Base-by-base conservation (phyloP, 139 green algal species). In the Chlorella sorokiniana region DNA sequence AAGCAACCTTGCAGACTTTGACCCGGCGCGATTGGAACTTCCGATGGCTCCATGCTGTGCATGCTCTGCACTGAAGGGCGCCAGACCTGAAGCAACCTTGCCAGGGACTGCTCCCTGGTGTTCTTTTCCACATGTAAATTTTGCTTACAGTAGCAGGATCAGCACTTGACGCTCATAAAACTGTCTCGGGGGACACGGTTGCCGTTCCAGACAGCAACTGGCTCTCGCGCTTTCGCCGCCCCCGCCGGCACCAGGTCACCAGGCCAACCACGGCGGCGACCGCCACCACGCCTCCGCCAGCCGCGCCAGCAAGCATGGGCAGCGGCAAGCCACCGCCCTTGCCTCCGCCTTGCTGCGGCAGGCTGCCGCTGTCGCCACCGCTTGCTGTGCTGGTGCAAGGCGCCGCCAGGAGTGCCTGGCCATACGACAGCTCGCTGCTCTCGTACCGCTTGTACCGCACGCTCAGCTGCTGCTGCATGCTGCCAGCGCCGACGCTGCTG, bases 371-470 rank as follows among this genome's bases (percentile, higher is more conserved):
- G 29, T 31, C 41, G 69, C 42, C 4, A 7, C 69, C 44, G 31
- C 31, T 22, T 8, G 41, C 40, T 56, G 48, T 56, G 48, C 48
- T 56, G 8, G 41, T n/a, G 64, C 22, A 18, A 33, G 38, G 22
- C 64, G 33, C 1, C n/a, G n/a, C n/a, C 16, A 71, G 64, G 37
- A 71, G 33, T 23, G 64, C 18, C n/a, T n/a, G n/a, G n/a, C n/a
- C n/a, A 5, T 63, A 16, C 2, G 41, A 54, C 41, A 81, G 61
- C 41, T 35, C n/a, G 11, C 38, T 4, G 3, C 29, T 37, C 41
- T 81, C 76, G 18, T 81, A 81, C n/a, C 48, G 31, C 23, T 81
- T 81, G 41, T 48, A 33, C n/a, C 23, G 18, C 41, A 72, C 42
- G n/a, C 42, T 40, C 18, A 81, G 22, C 31, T 81, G 40, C 20